Base-by-base conservation (phyloP, 768 basidiomycete species). In the Boletus rubescentipes region DNA sequence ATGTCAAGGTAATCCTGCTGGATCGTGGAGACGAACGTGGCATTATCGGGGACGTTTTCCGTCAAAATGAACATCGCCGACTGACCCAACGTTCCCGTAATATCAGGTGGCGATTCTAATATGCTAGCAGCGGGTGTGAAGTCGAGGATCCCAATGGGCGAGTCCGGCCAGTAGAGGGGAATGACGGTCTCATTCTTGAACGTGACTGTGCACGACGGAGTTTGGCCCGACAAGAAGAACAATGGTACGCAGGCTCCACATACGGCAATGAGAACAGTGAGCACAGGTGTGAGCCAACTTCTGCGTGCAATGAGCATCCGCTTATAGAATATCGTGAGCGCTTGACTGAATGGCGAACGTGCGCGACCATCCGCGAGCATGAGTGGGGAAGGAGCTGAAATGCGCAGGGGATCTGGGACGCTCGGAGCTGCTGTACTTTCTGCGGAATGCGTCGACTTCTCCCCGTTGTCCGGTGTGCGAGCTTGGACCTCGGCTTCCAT, bases 251-350 rank as follows among this genome's bases (percentile, higher is more conserved):
- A 83, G 0, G 86, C 73, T 7, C 84, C 90, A 8, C 80, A 80
- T 37, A 89, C 74, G 5, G 80, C 81, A 30, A 87, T 69, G 31
- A 78, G 49, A 16, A 84, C 71, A 2, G 77, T 70, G 11, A 91
- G 73, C 8, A 81, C 40, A 1, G 83, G 84, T 0, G 84, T 78
- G 16, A 92, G 67, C 87, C 87, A 92, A 57, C 83, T 85, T 37
- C 85, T 78, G 20, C 81, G 79, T 1, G 80, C 73, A 45, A 91
- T 79, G 21, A 90, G 71, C 5, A 73, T 63, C 4, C 90, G 83
- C 67, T 92, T 91, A 60, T 83, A 74, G 72, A 89, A 84, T 51
- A 92, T 87, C 0, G 87, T 89, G 50, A 83, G 67, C 1, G 88
- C 85, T 64, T 91, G 89, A 20, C 71, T 71, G 56, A 86, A 72